phyloP scores from a whole-genome alignment of 2,329 filamentous ascomycete genomes.

The Aspergillus glaucus region DNA sequence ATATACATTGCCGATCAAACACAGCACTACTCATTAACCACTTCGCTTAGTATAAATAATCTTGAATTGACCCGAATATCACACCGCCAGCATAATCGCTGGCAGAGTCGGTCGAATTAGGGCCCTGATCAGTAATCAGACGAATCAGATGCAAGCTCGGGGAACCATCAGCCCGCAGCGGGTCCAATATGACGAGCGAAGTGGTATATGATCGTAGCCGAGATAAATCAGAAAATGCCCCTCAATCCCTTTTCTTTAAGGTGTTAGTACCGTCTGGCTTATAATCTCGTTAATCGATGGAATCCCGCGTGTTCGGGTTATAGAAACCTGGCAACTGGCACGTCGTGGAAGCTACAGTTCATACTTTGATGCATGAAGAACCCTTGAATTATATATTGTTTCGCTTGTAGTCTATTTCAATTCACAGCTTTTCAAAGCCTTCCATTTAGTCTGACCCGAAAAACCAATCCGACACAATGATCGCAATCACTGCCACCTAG shows the following conservation, averaged over 20 bases:
- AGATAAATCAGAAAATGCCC: not conserved
- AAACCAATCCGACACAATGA: conserved; percentile 2
- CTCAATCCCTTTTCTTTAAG: not conserved
- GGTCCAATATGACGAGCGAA: no score
- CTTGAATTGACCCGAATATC: not conserved
- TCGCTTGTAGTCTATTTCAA: no score
- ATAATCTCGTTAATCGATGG: not conserved
- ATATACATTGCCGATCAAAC: not conserved
- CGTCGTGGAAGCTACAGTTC: no score
- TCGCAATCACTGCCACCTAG: not conserved
- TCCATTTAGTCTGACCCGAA: not conserved
- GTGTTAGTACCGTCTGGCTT: no score
- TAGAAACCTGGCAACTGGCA: no score
- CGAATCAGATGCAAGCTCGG: not conserved
- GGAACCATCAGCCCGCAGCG: not conserved
- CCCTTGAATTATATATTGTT: no score
- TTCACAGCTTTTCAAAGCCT: no score
- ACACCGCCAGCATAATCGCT: not conserved
- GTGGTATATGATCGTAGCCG: not conserved
- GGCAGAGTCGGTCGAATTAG: not conserved
- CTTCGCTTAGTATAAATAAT: not conserved
- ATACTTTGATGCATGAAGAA: no score
- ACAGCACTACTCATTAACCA: not conserved
- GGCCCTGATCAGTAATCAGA: not conserved
- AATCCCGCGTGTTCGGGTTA: no score